Evolutionary conservation across 768 basidiomycete genomes (phyloP).

Genomic region (Termitomyces sp.): DNA sequence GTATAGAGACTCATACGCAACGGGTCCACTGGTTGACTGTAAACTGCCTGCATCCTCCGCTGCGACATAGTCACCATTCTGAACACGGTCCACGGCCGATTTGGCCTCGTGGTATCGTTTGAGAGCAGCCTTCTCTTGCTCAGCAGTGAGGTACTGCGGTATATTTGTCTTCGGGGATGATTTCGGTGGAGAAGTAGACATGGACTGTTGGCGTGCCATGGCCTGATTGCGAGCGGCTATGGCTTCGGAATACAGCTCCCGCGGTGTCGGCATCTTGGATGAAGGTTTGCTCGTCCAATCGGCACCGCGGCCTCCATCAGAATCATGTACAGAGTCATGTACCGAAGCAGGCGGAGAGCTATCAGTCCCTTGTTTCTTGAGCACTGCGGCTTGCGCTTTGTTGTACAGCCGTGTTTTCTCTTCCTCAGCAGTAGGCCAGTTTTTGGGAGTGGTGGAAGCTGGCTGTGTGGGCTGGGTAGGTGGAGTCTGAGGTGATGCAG

Average conservation of each 20-base stretch:
- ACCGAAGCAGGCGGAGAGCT: slow-evolving; percentile 24
- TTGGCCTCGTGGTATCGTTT: slow-evolving; percentile 70
- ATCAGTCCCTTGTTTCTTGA: slow-evolving; percentile 46
- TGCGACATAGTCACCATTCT: slow-evolving; percentile 31
- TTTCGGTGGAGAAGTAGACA: slow-evolving; percentile 6
- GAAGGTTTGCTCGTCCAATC: slow-evolving; percentile 14
- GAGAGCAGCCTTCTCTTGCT: slow-evolving; percentile 74
- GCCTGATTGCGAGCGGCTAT: slow-evolving; percentile 29
- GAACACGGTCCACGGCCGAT: slow-evolving; percentile 63
- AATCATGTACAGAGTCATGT: slow-evolving; percentile 27
- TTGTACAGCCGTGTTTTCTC: slow-evolving; percentile 75
- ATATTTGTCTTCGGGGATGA: slow-evolving; percentile 22
- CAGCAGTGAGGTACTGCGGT: slow-evolving; percentile 60
- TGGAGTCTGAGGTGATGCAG: slow-evolving; percentile 17
- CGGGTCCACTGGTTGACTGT: slow-evolving; percentile 36
- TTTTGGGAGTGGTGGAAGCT: slow-evolving; percentile 18
- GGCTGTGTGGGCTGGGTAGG: slow-evolving; percentile 19
- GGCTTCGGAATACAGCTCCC: slow-evolving; percentile 27
- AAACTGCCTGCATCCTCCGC: slow-evolving; percentile 14
- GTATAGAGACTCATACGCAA: slow-evolving; percentile 64
- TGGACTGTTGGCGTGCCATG: slow-evolving; percentile 14
- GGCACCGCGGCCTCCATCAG: slow-evolving; percentile 15
- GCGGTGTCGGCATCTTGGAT: slow-evolving; percentile 10
- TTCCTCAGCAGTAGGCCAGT: slow-evolving; percentile 71
- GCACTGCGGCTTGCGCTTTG: slow-evolving; percentile 63